Conservation (phyloP, 2,329 filamentous ascomycete species). For the Curvularia lunata region DNA sequence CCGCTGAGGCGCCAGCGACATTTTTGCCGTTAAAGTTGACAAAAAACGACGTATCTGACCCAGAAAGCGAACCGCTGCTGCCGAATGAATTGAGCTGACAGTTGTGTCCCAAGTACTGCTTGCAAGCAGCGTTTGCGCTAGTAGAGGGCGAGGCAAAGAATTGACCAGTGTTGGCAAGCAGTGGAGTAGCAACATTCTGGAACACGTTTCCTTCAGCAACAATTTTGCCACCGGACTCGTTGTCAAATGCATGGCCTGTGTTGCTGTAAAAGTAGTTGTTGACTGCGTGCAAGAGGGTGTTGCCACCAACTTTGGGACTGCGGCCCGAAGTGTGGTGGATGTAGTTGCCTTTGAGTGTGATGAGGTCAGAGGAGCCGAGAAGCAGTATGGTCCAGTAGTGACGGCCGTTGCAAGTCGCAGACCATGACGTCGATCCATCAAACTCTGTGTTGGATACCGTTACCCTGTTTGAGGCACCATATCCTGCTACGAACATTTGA, state of each 20-base stretch:
- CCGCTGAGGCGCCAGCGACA: constrained; percentile 51
- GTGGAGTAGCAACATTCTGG: constrained; percentile 58
- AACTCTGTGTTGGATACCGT: constrained; percentile 67
- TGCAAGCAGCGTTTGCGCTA: constrained; percentile 49
- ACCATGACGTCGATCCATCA: constrained; percentile 61
- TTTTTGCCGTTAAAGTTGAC: constrained; percentile 60
- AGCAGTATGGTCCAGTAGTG: constrained; percentile 67
- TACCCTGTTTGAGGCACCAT: constrained; percentile 60
- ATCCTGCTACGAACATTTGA: constrained; percentile 66
- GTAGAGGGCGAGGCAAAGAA: constrained; percentile 45
- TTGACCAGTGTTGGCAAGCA: constrained; percentile 51
- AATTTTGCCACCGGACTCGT: constrained; percentile 48
- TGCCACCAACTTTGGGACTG: constrained; percentile 61
- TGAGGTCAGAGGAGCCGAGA: constrained; percentile 60
- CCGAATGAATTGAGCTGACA: constrained; percentile 60
- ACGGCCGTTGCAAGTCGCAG: constrained; percentile 63
- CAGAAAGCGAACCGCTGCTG: constrained; percentile 34
- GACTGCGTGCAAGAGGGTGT: constrained; percentile 65
- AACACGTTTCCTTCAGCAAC: constrained; percentile 66
- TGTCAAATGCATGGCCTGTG: constrained; percentile 64
- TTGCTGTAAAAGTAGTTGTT: constrained; percentile 68
- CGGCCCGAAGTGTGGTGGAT: constrained; percentile 65
- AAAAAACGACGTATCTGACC: constrained; percentile 57
- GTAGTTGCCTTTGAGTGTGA: constrained; percentile 68
- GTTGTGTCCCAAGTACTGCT: constrained; percentile 56